Evolutionary conservation across 345 rosid genomes (phyloP), one percentile per base, ranked within the genome.

Genomic region (Murraya paniculata): DNA sequence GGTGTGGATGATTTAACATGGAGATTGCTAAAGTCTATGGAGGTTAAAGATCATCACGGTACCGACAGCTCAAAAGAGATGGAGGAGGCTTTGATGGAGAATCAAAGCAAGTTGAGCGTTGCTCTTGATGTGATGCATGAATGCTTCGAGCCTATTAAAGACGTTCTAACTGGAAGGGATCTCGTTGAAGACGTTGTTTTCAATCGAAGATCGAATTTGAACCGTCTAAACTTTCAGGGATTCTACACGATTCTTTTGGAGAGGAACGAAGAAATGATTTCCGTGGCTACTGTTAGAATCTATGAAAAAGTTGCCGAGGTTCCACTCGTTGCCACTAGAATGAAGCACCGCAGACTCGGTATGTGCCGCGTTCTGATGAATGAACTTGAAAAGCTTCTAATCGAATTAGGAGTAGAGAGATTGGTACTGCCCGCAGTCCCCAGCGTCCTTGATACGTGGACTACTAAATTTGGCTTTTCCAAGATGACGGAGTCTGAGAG

Each of bases 81-180:
- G 18, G 50, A 45, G 10, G 86, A 82, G 27, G 70, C 72, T 16
- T 79, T 76, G 71, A 58, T 82, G 28, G 85, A 88, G 62, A 81
- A 77, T 55, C 77, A 82, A 57, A 81, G 83, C 62, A 90, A 87
- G 86, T 87, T 91, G 56, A 77, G 74, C 62, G 73, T 84, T 68
- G 97, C 89, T 28, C 83, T 91, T 28, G 77, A 84, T 25, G 84
- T 93, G 77, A 87, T 94, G 85, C 97, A 88, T 33, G 92, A 91
- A 38, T 94, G 98, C 77, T 93, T 93, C 28, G 91, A 89, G 80
- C 93, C 92, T 6, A 45, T 86, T 1, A 81, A 78, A 73, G 98
- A 94, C 8, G 71, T 76, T 60, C 71, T 65, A 38, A 81, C 93
- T 0, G 83, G 84, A 60, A 87, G 88, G 85, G 95, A 94, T 78